Conservation (phyloP, 495 filamentous ascomycete genomes). For the Xylaria scruposa region DNA sequence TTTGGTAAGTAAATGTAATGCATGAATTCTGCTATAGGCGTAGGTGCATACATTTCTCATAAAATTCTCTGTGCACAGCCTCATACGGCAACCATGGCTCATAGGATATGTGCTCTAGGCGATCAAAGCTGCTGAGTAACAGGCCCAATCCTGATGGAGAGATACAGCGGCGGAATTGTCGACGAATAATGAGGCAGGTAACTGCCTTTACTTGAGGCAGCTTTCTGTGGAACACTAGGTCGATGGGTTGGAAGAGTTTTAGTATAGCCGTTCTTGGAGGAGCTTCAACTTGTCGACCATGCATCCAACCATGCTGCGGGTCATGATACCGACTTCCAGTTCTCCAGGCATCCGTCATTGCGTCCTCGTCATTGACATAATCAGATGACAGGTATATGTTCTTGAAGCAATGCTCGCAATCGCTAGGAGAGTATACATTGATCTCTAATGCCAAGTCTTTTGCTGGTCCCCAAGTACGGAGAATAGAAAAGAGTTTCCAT, state of each 20-base stretch:
- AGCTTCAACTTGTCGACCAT: background rate
- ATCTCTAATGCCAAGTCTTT: constrained; percentile 29
- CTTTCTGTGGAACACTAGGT: background rate
- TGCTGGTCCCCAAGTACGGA: background rate
- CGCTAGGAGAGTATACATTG: constrained; percentile 32
- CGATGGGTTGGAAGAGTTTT: background rate
- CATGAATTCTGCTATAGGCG: background rate
- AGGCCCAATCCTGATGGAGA: constrained; percentile 21
- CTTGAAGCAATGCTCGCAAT: constrained; percentile 35
- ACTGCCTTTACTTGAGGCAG: constrained; percentile 25
- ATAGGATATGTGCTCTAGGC: background rate
- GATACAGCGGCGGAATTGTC: constrained; percentile 35
- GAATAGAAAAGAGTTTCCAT: background rate
- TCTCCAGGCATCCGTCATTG: too few relatives aligned
- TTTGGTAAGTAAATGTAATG: background rate
- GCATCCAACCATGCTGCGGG: background rate
- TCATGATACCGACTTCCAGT: background rate
- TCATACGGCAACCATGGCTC: background rate
- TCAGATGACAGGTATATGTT: constrained; percentile 30
- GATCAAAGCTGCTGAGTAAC: constrained; percentile 10
- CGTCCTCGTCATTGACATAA: constrained; percentile 7
- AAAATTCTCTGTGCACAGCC: too few relatives aligned
- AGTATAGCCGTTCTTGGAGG: background rate
- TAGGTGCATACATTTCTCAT: background rate
- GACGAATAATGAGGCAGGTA: constrained; percentile 33